Conservation (phyloP, 2,329 filamentous ascomycete species). For the Clarireedia homoeocarpa region DNA sequence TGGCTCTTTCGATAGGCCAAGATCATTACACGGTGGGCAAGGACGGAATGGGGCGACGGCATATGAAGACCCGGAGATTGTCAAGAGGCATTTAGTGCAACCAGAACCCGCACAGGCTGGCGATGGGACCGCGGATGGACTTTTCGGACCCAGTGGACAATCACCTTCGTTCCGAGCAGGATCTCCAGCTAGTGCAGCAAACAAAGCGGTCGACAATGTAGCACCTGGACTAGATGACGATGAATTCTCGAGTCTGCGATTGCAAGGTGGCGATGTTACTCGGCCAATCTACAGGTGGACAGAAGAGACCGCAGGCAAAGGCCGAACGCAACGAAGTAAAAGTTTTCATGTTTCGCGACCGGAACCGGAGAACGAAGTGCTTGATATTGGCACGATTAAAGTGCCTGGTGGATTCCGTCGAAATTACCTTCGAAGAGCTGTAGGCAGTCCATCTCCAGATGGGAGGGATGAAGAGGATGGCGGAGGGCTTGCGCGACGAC, state of each 20-base stretch:
- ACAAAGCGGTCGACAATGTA: conserved; percentile 26
- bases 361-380: conserved; percentile 68
- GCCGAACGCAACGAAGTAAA: conserved; percentile 68
- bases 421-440: conserved; percentile 75
- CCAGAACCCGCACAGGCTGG: conserved; percentile 41
- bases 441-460: conserved; percentile 51
- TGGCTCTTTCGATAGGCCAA: conserved; percentile 72
- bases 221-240: conserved; percentile 49
- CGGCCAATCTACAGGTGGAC: conserved; percentile 95
- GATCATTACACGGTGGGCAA: conserved; percentile 33
- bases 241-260: conserved; percentile 85
- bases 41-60: conserved; percentile 45
- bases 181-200: conserved; percentile 28
- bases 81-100: conserved; percentile 80
- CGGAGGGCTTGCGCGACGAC: conserved; percentile 27
- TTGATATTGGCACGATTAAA: conserved; percentile 86
- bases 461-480: conserved; percentile 30
- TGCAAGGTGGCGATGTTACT: conserved; percentile 93
- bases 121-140: conserved; percentile 17
- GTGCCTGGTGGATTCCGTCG: conserved; percentile 89
- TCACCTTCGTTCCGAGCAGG: conserved; percentile 31
- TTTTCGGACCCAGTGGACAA: conserved; percentile 25
- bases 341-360: conserved; percentile 77
- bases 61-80: conserved; percentile 83
- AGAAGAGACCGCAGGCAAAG: conserved; percentile 65